Base-by-base conservation (phyloP, 2,329 filamentous ascomycete genomes). In the Aspergillus hortae region DNA sequence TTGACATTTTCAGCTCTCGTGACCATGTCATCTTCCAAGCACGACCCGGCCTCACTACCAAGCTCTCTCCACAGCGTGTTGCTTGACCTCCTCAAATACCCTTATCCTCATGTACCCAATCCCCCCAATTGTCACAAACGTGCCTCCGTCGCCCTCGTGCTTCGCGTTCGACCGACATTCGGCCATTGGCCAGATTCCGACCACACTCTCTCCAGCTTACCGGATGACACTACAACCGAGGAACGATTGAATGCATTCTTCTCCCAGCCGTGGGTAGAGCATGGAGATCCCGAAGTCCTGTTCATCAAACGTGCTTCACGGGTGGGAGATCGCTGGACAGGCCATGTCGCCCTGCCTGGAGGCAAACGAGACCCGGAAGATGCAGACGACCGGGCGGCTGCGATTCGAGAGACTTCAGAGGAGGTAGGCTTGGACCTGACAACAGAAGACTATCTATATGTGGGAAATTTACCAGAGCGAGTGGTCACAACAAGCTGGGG, bases 281-380 rank as follows among this genome's bases (percentile, higher is more conserved):
- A 85, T 65, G 85, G 85, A 21, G 81, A 85, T 55, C 81, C 85
- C 0, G 86, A 89, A 66, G 74, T 85, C n/a, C 74, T 88, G 3
- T 88, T 88, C 66, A 89, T 89, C 67, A 89, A 88, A 64, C 75
- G 86, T 43, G 82, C 86, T 2, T 78, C 84, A 4, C 75, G 86
- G 35, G 75, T 78, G 49, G 84, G 85, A 6, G 86, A 89, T 66
- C 75, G 84, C 52, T 89, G 86, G 86, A 87, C 83, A 1, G 80
- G 81, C 3, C 86, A 89, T 72, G 80, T 88, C 51, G 86, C 86
- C 0, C 69, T 88, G 4, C 86, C 86, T 0, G 86, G 86, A 19
- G 86, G 86, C 2, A 85, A 85, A 62, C 73, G 84, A 56, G 86
- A 89, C 57, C 80, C 82, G 0, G 80, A 81, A 54, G 86, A 89